phyloP scores from a whole-genome alignment of 108 stramenopile species.

The Discostella pseudostelligera region DNA sequence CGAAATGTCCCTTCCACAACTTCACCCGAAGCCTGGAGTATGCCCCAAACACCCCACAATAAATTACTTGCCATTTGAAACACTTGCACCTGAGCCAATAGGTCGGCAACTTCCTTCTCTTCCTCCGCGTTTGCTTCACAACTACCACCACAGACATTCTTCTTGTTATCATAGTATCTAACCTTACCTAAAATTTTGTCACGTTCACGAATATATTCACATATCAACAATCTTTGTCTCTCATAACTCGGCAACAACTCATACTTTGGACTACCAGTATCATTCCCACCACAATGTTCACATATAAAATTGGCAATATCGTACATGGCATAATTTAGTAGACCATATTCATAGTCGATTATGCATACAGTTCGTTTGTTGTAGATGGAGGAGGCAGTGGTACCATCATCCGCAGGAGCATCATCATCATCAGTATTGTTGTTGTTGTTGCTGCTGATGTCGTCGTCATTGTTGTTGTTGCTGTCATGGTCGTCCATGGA shows the following conservation, averaged over 20 bases:
- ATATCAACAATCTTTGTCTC: slow-evolving; percentile 46
- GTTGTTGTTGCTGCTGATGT: too few relatives aligned
- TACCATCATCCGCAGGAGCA: too few relatives aligned
- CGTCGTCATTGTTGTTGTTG: neutral
- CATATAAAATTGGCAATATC: slow-evolving; percentile 91
- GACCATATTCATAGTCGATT: slow-evolving; percentile 90
- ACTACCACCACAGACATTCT: neutral
- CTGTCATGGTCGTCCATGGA: slow-evolving; percentile 10
- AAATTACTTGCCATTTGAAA: slow-evolving; percentile 79
- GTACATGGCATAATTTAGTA: slow-evolving; percentile 70
- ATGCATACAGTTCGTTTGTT: slow-evolving; percentile 44
- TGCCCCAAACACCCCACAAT: slow-evolving; percentile 86
- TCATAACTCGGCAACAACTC: slow-evolving; percentile 44
- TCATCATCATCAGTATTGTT: too few relatives aligned
- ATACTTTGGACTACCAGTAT: slow-evolving; percentile 62
- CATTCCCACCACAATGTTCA: slow-evolving; percentile 81
- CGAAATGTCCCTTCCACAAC: slow-evolving; percentile 58
- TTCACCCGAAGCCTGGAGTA: slow-evolving; percentile 76
- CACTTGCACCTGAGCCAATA: slow-evolving; percentile 48
- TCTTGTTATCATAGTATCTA: neutral
- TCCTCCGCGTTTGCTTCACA: neutral
- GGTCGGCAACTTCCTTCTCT: slow-evolving; percentile 13
- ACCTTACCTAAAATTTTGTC: slow-evolving; percentile 8
- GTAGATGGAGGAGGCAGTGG: too few relatives aligned
- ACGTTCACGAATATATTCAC: slow-evolving; percentile 47